phyloP scores from a whole-genome alignment of 2,329 filamentous ascomycete species.

The Aschersonia sp. region DNA sequence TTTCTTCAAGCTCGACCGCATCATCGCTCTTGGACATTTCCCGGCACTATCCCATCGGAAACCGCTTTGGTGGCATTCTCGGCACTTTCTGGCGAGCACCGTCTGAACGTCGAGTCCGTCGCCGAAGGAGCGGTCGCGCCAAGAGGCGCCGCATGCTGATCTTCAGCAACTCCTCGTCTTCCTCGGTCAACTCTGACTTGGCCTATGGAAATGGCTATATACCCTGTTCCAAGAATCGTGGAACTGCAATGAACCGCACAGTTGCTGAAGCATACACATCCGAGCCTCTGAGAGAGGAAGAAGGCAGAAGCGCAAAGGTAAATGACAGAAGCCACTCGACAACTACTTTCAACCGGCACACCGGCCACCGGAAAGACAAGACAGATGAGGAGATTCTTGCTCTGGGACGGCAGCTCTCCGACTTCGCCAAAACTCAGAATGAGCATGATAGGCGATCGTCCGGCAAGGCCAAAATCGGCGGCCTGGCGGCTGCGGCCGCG shows the following conservation, averaged over 20 bases:
- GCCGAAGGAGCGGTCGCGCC: conserved; percentile 24
- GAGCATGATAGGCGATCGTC: conserved; percentile 29
- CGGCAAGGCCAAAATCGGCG: conserved; percentile 14
- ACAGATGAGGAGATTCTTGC: conserved; percentile 44
- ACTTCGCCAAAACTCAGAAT: conserved; percentile 36
- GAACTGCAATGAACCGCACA: conserved; percentile 3
- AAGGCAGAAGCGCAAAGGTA: not conserved
- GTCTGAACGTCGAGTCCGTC: conserved; percentile 35
- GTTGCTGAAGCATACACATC: conserved; percentile 1
- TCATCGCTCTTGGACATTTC: conserved; percentile 55
- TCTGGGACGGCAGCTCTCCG: conserved; percentile 38
- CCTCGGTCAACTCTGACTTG: conserved; percentile 52
- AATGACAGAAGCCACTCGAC: not conserved
- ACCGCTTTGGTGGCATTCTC: conserved; percentile 39
- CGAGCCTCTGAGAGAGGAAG: not conserved
- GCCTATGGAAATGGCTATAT: conserved; percentile 51
- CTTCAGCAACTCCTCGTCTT: conserved; percentile 49
- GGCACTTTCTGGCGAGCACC: conserved; percentile 48
- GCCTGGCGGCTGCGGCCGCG: conserved; percentile 22
- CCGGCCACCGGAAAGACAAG: conserved; percentile 17
- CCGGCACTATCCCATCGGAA: conserved; percentile 29
- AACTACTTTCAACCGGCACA: not conserved
- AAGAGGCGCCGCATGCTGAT: conserved; percentile 40
- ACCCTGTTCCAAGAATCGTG: conserved; percentile 20
- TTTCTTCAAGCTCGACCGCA: conserved; percentile 33